Percentiles rank a stretch among this genome's conserved stretches.
Evolutionary conservation across 192 early-diverging fungal species (phyloP).

Genomic region (Podila epigama): DNA sequence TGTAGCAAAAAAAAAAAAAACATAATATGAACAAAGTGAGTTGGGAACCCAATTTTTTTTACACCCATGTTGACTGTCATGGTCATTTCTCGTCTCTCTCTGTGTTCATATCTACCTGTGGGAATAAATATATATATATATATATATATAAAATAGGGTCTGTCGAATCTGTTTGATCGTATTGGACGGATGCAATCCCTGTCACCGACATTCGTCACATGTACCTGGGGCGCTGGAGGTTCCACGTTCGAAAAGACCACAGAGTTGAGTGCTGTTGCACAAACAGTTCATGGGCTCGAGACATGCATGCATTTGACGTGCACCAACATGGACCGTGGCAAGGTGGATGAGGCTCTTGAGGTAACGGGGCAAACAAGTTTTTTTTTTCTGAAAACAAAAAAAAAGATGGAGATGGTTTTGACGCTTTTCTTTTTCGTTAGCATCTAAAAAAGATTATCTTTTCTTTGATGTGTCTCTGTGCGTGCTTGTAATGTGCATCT

Average conservation of each 20-base stretch:
- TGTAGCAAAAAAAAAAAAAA: no score
- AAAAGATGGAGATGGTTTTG: no score
- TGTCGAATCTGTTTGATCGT: conserved; percentile 84
- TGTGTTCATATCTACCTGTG: neutral
- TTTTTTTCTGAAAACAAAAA: no score
- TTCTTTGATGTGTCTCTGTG: neutral
- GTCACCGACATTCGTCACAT: conserved; percentile 80
- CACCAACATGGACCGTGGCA: conserved; percentile 87
- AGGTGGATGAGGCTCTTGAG: conserved; percentile 75
- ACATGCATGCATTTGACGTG: conserved; percentile 89
- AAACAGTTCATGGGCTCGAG: conserved; percentile 80
- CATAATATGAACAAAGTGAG: no score
- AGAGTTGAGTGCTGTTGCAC: conserved; percentile 73
- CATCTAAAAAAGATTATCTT: neutral
- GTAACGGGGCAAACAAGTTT: conserved; percentile 10
- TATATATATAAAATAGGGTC: no score
- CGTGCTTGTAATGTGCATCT: neutral
- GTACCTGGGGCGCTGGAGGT: conserved; percentile 91
- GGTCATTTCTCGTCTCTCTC: neutral
- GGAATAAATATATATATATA: no score
- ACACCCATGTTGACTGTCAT: neutral
- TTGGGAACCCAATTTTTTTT: no score
- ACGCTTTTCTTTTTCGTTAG: neutral
- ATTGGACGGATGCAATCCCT: conserved; percentile 80
- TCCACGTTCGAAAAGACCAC: conserved; percentile 75